Percentiles rank a stretch among this genome's conserved stretches.
These are phyloP conservation scores for Kodamaea nitidulidarum DNA, from an alignment of 805 yeast genomes.

Conservation along the genomic window DNA sequence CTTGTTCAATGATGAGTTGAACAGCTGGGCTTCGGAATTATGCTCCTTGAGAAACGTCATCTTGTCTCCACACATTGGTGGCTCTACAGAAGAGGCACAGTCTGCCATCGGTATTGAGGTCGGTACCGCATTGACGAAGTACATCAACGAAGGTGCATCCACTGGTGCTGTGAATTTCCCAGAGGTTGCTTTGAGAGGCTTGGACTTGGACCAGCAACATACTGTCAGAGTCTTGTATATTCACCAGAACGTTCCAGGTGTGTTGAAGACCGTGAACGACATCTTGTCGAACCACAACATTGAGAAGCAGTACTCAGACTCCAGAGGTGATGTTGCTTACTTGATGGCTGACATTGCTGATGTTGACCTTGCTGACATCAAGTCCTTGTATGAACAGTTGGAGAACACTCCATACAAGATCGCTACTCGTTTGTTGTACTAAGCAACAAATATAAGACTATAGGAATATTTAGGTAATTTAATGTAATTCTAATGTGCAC, in stretches of 20 bases:
- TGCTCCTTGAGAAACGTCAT: constrained; percentile 81
- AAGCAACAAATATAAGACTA: constrained; percentile 13
- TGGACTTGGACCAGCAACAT: constrained; percentile 81
- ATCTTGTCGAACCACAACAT: constrained; percentile 91
- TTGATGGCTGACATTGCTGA: constrained; percentile 95
- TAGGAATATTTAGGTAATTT: constrained; percentile 1
- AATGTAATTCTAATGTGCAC: constrained; percentile 1
- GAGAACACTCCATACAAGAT: constrained; percentile 89
- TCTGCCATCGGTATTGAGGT: constrained; percentile 96
- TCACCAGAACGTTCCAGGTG: constrained; percentile 99
- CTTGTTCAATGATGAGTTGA: constrained; percentile 67
- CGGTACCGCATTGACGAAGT: constrained; percentile 76
- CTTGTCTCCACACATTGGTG: constrained; percentile 97
- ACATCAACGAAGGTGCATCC: constrained; percentile 93
- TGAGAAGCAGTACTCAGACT: constrained; percentile 97
- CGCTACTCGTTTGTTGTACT: constrained; percentile 85
- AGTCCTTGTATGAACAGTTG: constrained; percentile 75
- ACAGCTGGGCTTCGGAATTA: constrained; percentile 80
- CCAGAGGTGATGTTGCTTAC: constrained; percentile 93
- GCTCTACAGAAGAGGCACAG: constrained; percentile 99
- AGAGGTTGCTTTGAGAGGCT: constrained; percentile 86
- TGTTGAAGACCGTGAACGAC: constrained; percentile 93
- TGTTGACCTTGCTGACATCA: constrained; percentile 78
- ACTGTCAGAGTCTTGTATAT: constrained; percentile 91
- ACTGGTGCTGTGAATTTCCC: constrained; percentile 98